Percentiles rank a stretch among this genome's conserved stretches.
Evolutionary conservation across 2,329 filamentous ascomycete genomes (phyloP).

Genomic region (Lecanicillium sp.): DNA sequence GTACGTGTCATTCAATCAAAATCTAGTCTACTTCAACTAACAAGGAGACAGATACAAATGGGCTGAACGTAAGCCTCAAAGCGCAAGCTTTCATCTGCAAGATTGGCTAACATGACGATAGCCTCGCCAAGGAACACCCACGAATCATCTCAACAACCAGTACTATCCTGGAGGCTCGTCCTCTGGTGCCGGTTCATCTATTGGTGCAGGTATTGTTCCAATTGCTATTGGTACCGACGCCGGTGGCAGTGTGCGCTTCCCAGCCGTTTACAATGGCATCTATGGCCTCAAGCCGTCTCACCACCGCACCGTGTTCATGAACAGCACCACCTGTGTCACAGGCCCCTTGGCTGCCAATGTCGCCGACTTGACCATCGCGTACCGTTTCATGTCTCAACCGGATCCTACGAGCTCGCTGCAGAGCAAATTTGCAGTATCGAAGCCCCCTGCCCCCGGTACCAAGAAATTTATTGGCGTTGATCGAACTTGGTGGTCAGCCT

Average conservation of each 20-base stretch:
- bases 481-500: conserved; percentile 40
- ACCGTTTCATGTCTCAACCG: conserved; percentile 70
- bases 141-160: conserved; percentile 67
- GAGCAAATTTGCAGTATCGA: conserved; percentile 55
- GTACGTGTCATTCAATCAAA: conserved; percentile 34
- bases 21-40: conserved; percentile 10
- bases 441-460: conserved; percentile 34
- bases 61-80: conserved; percentile 67
- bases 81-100: neutral
- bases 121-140: conserved; percentile 57
- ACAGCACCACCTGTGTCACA: conserved; percentile 53
- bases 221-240: conserved; percentile 70
- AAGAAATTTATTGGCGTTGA: conserved; percentile 67
- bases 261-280: conserved; percentile 67
- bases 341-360: conserved; percentile 74
- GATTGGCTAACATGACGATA: conserved; percentile 28
- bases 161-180: conserved; percentile 82
- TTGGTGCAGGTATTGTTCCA: conserved; percentile 67
- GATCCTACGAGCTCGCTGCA: conserved; percentile 58
- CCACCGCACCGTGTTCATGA: conserved; percentile 56
- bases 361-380: conserved; percentile 74
- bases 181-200: conserved; percentile 66
- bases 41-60: conserved; percentile 60
- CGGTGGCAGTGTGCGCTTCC: conserved; percentile 70
- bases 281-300: conserved; percentile 79